phyloP scores from a whole-genome alignment of 2,329 filamentous ascomycete genomes.

The Lachnellula hyalina region DNA sequence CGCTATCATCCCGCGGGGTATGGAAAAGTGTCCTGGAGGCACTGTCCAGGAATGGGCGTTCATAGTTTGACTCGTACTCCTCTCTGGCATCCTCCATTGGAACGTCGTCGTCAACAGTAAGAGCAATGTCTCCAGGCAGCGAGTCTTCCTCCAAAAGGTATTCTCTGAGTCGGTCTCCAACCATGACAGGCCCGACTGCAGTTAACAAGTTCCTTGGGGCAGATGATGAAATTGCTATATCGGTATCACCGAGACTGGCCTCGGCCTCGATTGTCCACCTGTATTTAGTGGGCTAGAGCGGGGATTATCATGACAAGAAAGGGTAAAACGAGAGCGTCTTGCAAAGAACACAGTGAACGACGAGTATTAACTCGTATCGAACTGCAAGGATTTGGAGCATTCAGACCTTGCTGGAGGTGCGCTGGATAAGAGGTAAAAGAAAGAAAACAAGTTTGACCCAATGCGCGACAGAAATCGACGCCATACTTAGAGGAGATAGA shows the following conservation, averaged over 20 bases:
- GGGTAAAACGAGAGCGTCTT: background rate
- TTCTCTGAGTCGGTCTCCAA: background rate
- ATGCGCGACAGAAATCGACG: too few species aligned
- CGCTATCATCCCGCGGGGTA: slow-evolving; percentile 4
- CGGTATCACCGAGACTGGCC: background rate
- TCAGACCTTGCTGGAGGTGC: too few species aligned
- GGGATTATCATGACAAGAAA: background rate
- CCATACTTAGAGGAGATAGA: too few species aligned
- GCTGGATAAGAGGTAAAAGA: background rate
- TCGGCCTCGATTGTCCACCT: background rate
- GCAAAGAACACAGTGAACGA: background rate
- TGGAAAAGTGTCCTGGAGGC: slow-evolving; percentile 9
- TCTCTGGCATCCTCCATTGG: background rate
- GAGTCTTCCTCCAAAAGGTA: background rate
- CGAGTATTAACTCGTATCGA: too few species aligned
- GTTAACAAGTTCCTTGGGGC: background rate
- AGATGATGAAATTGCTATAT: background rate
- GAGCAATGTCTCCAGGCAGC: background rate
- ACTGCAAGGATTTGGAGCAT: too few species aligned
- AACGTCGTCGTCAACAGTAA: background rate
- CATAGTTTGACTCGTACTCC: background rate
- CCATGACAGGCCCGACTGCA: background rate
- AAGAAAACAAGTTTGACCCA: background rate
- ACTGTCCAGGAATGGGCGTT: background rate
- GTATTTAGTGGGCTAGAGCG: background rate